Conservation (phyloP, 2,329 filamentous ascomycete species). For the Periconia macrospinosa region DNA sequence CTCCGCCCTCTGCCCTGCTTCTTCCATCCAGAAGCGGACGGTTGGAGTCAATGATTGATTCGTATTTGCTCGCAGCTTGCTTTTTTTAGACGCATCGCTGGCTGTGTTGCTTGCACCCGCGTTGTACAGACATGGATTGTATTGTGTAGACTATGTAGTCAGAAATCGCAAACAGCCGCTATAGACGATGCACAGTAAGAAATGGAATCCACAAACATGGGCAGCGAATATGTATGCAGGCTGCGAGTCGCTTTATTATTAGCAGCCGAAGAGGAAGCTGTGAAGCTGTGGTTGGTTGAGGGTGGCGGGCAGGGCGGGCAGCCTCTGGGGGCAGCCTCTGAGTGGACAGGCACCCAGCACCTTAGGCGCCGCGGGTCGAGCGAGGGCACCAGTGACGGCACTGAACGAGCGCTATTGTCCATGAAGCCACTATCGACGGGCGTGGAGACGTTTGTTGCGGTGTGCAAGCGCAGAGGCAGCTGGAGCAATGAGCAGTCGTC, state of each 20-base stretch:
- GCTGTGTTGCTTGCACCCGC: too few relatives aligned
- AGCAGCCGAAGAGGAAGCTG: conserved; percentile 15
- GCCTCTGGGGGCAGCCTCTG: conserved; percentile 3
- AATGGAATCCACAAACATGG: background rate
- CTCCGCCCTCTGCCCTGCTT: background rate
- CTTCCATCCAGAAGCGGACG: background rate
- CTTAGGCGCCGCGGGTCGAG: conserved; percentile 27
- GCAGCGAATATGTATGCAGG: background rate
- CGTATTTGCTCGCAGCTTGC: background rate
- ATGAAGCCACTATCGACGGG: conserved; percentile 15
- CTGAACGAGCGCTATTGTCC: conserved; percentile 16
- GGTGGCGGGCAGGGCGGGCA: conserved; percentile 11
- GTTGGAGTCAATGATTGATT: background rate
- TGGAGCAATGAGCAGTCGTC: conserved; percentile 3
- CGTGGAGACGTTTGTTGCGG: conserved; percentile 6
- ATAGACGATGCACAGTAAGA: background rate
- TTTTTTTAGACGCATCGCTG: background rate
- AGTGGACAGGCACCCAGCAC: conserved; percentile 1
- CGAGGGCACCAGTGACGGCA: background rate
- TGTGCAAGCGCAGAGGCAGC: conserved; percentile 5
- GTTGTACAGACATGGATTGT: conserved; percentile 1
- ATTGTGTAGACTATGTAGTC: background rate
- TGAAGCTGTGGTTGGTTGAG: conserved; percentile 21
- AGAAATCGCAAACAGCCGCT: too few relatives aligned
- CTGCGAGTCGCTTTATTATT: background rate